Evolutionary conservation across 257 asterid species (phyloP).

Genomic region (Capsicum pubescens): DNA sequence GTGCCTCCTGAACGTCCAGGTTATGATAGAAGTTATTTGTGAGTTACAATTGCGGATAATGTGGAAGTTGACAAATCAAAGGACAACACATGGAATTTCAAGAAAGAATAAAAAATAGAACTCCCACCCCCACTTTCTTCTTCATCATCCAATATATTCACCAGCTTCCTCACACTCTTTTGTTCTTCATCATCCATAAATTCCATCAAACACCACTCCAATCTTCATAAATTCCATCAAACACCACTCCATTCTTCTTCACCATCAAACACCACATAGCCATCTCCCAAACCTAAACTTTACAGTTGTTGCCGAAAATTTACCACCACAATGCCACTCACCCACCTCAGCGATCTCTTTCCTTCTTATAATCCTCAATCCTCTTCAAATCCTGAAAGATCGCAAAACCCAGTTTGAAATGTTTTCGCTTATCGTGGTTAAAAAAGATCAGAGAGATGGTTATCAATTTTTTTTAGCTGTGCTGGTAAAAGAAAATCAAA

Average conservation of each 20-base stretch:
- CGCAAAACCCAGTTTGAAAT: background rate
- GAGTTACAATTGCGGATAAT: background rate
- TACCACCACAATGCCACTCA: slow-evolving; percentile 1
- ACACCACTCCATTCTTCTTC: background rate
- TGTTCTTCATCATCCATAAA: background rate
- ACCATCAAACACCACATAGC: background rate
- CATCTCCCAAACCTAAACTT: background rate
- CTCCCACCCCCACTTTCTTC: background rate
- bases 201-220: background rate
- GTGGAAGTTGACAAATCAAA: background rate
- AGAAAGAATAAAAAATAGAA: background rate
- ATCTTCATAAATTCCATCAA: background rate
- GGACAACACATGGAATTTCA: background rate
- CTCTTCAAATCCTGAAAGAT: background rate
- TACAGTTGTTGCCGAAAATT: background rate
- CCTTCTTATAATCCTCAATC: slow-evolving; percentile 4
- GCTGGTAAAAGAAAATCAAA: background rate
- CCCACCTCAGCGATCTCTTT: background rate
- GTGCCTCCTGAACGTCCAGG: background rate
- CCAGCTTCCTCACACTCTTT: background rate
- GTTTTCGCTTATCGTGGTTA: background rate
- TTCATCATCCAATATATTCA: background rate
- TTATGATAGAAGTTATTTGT: background rate
- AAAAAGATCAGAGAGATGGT: background rate
- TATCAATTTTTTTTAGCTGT: background rate